Percentiles rank a stretch among this genome's conserved stretches.
Conservation (phyloP, 2,329 filamentous ascomycete genomes). For the Clonostachys chloroleuca region DNA sequence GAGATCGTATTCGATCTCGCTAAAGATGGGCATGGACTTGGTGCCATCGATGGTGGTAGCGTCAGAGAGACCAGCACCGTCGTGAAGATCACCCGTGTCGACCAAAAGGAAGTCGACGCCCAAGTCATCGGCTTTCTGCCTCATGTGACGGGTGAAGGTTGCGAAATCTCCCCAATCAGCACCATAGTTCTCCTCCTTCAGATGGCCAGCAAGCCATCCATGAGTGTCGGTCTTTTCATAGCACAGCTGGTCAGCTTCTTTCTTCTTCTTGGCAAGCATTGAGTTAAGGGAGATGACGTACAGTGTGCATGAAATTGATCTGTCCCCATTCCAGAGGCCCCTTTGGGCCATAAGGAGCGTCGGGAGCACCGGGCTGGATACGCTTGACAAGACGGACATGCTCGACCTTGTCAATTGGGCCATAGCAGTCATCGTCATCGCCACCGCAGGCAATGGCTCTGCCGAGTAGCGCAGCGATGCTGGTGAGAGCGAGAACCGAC, state of each 20-base stretch:
- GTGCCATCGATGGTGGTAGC: conserved; percentile 52
- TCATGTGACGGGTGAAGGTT: conserved; percentile 56
- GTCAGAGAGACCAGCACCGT: conserved; percentile 60
- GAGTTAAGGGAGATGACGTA: conserved; percentile 6
- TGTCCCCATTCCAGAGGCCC: conserved; percentile 55
- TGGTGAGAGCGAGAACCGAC: neutral
- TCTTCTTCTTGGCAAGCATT: neutral
- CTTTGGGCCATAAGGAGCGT: conserved; percentile 35
- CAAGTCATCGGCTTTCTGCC: conserved; percentile 48
- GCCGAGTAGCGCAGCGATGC: conserved; percentile 8
- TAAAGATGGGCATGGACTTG: conserved; percentile 41
- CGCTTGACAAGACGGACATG: conserved; percentile 42
- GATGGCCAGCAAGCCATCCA: conserved; percentile 55
- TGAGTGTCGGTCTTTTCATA: conserved; percentile 49
- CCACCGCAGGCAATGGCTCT: conserved; percentile 26
- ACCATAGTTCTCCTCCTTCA: conserved; percentile 59
- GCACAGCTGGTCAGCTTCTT: neutral
- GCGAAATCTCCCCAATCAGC: conserved; percentile 65
- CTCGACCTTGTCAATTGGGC: conserved; percentile 30
- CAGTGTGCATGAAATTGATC: conserved; percentile 57
- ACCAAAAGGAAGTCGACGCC: conserved; percentile 56
- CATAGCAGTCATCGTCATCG: conserved; percentile 24
- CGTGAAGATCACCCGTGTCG: conserved; percentile 63
- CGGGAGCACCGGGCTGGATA: conserved; percentile 39
- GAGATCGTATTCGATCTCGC: conserved; percentile 35